phyloP scores from a whole-genome alignment of 202 grass and related monocot genomes.

The Setaria viridis region DNA sequence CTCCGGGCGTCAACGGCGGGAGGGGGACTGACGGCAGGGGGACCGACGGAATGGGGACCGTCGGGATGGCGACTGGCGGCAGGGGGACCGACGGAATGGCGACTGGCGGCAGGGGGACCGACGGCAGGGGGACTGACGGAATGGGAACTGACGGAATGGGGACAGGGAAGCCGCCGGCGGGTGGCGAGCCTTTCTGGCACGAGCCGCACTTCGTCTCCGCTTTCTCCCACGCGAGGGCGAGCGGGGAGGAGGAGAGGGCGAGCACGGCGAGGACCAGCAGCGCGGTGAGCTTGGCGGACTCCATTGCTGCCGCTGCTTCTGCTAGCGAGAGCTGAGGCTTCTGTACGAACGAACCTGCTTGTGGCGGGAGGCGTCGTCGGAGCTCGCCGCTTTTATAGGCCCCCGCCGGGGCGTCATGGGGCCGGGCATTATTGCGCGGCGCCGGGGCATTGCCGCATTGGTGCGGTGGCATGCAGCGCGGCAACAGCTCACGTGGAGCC shows the following conservation, averaged over 20 bases:
- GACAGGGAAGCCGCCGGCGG: slow-evolving; percentile 7
- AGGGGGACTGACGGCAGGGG: neutral
- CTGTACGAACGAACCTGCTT: neutral
- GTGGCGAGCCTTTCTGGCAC: slow-evolving; percentile 15
- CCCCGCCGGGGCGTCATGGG: neutral
- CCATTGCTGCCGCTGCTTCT: slow-evolving; percentile 45
- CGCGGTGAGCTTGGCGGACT: slow-evolving; percentile 70
- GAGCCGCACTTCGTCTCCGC: slow-evolving; percentile 31
- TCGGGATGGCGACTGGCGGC: neutral
- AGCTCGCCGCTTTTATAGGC: slow-evolving; percentile 48
- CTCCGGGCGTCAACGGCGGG: slow-evolving; percentile 29
- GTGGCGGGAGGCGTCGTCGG: slow-evolving; percentile 22
- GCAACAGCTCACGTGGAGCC: slow-evolving; percentile 49
- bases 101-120: neutral
- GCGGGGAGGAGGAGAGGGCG: slow-evolving; percentile 55
- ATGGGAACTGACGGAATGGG: no score
- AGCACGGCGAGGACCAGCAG: slow-evolving; percentile 70
- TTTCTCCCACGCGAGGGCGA: slow-evolving; percentile 50
- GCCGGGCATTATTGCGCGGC: slow-evolving; percentile 15
- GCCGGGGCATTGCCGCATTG: slow-evolving; percentile 1
- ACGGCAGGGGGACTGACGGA: neutral
- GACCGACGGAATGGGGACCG: slow-evolving; percentile 17
- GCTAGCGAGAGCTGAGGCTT: neutral
- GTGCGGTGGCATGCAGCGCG: slow-evolving; percentile 2
- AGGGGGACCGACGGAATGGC: neutral